A percentile compares a stretch with the other conserved stretches of the same genome.
Conservation (phyloP, 331 rosid genomes). For the Saraca asoca region DNA sequence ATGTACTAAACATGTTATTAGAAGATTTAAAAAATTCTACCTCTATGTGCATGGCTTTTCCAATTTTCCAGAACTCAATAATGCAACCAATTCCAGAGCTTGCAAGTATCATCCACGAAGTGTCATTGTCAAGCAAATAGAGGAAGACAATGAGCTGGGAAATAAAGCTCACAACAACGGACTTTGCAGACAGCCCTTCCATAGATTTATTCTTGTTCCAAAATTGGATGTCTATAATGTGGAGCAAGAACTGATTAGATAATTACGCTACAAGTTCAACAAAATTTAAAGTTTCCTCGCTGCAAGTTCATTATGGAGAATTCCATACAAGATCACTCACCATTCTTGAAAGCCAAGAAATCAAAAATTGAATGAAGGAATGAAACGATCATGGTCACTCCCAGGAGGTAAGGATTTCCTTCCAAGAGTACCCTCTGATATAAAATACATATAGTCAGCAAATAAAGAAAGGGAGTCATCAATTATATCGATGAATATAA, state of each 20-base stretch:
- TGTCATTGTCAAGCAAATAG: slow-evolving; percentile 92
- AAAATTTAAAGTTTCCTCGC: slow-evolving; percentile 10
- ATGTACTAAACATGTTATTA: background rate
- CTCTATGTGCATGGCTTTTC: slow-evolving; percentile 98
- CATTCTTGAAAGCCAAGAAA: slow-evolving; percentile 96
- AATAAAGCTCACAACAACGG: slow-evolving; percentile 91
- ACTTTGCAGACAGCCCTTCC: slow-evolving; percentile 99
- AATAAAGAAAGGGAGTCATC: no score
- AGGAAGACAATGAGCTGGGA: slow-evolving; percentile 87
- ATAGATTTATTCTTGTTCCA: slow-evolving; percentile 99
- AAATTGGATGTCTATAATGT: slow-evolving; percentile 75
- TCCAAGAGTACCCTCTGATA: slow-evolving; percentile 93
- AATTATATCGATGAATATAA: no score
- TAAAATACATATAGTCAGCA: slow-evolving; percentile 32
- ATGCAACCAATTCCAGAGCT: slow-evolving; percentile 92
- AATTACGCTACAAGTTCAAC: slow-evolving; percentile 23
- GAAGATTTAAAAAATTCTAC: slow-evolving; percentile 41
- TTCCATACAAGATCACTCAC: slow-evolving; percentile 41
- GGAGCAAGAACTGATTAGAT: slow-evolving; percentile 33
- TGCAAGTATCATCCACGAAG: slow-evolving; percentile 98
- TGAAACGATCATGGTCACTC: slow-evolving; percentile 83
- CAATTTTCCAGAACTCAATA: slow-evolving; percentile 98
- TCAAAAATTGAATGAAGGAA: slow-evolving; percentile 90
- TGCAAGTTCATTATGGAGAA: slow-evolving; percentile 16
- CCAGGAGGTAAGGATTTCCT: slow-evolving; percentile 96